Evolutionary conservation across 805 yeast species (phyloP).

Genomic region (Metschnikowia vanudenii): DNA sequence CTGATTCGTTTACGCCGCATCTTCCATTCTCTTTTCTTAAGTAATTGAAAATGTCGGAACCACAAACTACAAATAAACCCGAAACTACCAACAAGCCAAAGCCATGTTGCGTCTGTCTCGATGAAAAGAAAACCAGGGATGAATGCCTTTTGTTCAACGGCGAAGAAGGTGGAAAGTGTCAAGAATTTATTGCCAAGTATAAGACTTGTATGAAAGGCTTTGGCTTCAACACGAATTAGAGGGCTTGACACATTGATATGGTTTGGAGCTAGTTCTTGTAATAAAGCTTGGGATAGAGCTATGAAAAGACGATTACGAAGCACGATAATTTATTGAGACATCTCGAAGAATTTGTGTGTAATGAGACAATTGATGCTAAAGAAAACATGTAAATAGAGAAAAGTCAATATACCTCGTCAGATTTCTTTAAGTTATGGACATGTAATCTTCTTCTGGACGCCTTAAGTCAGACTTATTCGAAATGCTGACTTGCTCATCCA

Average conservation of each 20-base stretch:
- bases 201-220: slow-evolving; percentile 88
- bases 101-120: slow-evolving; percentile 95
- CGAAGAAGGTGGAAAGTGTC: slow-evolving; percentile 80
- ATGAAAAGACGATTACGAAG: too few relatives aligned
- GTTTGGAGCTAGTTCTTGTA: too few relatives aligned
- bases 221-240: slow-evolving; percentile 60
- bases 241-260: background rate
- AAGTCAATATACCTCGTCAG: background rate
- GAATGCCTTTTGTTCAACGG: slow-evolving; percentile 84
- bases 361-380: background rate
- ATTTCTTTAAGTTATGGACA: slow-evolving; percentile 5
- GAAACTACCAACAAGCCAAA: slow-evolving; percentile 59
- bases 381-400: slow-evolving; percentile 5
- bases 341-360: background rate
- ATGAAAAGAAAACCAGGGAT: slow-evolving; percentile 78
- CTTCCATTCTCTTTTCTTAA: background rate
- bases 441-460: background rate
- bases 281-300: too few relatives aligned
- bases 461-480: background rate
- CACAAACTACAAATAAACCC: background rate
- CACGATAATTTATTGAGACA: background rate
- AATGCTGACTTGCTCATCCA: slow-evolving; percentile 5
- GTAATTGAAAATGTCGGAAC: slow-evolving; percentile 1
- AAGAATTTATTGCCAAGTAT: slow-evolving; percentile 65
- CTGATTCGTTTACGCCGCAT: background rate